These are phyloP conservation scores for Flueggea neowawraea DNA, from an alignment of 441 rosid genomes.

Conservation along the genomic window DNA sequence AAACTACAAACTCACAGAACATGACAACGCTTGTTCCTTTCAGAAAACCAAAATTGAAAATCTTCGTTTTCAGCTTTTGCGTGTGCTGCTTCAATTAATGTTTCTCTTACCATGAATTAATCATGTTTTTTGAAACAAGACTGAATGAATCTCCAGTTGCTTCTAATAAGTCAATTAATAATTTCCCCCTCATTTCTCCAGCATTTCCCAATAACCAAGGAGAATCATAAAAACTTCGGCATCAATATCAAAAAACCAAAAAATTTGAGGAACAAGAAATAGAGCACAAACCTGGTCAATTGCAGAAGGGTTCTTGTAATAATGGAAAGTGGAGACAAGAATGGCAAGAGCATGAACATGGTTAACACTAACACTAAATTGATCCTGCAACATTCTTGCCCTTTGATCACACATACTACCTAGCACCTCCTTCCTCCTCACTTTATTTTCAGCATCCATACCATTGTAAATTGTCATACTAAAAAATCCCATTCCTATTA, in stretches of 20 bases:
- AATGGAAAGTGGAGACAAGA: conserved; percentile 94
- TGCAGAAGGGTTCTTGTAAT: conserved; percentile 89
- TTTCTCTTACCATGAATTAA: too few relatives aligned
- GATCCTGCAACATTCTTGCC: conserved; percentile 97
- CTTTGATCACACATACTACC: conserved; percentile 93
- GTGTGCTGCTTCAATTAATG: too few relatives aligned
- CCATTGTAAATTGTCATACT: conserved; percentile 43
- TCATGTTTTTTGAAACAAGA: too few relatives aligned
- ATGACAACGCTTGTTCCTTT: too few relatives aligned
- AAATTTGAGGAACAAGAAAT: conserved; percentile 7
- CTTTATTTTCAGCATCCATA: conserved; percentile 66
- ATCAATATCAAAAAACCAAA: neutral
- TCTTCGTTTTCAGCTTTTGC: neutral
- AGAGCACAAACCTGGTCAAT: conserved; percentile 82
- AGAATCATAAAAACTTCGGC: neutral
- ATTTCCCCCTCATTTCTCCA: too few relatives aligned
- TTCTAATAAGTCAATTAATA: too few relatives aligned
- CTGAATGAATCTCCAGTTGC: too few relatives aligned
- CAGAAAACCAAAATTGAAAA: conserved; percentile 6
- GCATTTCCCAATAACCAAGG: neutral
- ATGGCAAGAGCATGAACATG: conserved; percentile 98
- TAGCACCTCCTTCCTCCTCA: conserved; percentile 69
- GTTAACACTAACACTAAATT: conserved; percentile 90
- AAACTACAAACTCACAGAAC: too few relatives aligned
- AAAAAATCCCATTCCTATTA: conserved; percentile 42